Evolutionary conservation across 2,329 filamentous ascomycete genomes (phyloP).

Genomic region (Endocalyx cinctus): DNA sequence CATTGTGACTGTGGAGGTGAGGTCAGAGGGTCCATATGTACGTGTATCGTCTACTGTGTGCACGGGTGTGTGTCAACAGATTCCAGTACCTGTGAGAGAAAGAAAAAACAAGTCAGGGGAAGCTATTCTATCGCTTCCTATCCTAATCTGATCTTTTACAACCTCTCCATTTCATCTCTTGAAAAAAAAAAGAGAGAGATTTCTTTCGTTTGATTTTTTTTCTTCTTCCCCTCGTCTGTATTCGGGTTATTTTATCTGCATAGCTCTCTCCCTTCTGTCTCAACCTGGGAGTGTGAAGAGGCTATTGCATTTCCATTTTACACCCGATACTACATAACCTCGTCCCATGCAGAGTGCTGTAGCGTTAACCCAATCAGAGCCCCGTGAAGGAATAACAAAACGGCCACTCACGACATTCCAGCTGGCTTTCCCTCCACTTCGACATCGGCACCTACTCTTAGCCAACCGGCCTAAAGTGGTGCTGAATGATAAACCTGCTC

Average conservation of each 20-base stretch:
- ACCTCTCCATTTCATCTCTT: not conserved
- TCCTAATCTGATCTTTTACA: not conserved
- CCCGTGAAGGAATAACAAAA: constrained; percentile 17
- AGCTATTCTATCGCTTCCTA: not conserved
- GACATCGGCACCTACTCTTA: constrained; percentile 20
- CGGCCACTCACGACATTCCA: constrained; percentile 30
- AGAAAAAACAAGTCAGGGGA: too few relatives aligned
- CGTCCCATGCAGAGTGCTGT: constrained; percentile 27
- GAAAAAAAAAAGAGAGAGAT: not conserved
- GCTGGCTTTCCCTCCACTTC: constrained; percentile 27
- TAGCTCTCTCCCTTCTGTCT: constrained; percentile 18
- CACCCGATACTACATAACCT: constrained; percentile 25
- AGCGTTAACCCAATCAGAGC: constrained; percentile 26
- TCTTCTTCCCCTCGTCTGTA: not conserved
- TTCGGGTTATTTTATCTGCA: constrained; percentile 7
- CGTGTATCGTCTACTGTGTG: too few relatives aligned
- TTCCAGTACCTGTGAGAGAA: too few relatives aligned
- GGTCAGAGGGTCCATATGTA: too few relatives aligned
- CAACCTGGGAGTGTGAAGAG: constrained; percentile 18
- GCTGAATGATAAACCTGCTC: constrained; percentile 12
- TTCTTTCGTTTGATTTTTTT: not conserved
- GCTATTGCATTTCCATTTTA: constrained; percentile 20
- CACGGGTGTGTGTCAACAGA: too few relatives aligned
- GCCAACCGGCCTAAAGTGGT: constrained; percentile 22
- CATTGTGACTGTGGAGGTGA: too few relatives aligned